Evolutionary conservation across 306 rosid species (phyloP).

Genomic region (Vigna nakashimae): DNA sequence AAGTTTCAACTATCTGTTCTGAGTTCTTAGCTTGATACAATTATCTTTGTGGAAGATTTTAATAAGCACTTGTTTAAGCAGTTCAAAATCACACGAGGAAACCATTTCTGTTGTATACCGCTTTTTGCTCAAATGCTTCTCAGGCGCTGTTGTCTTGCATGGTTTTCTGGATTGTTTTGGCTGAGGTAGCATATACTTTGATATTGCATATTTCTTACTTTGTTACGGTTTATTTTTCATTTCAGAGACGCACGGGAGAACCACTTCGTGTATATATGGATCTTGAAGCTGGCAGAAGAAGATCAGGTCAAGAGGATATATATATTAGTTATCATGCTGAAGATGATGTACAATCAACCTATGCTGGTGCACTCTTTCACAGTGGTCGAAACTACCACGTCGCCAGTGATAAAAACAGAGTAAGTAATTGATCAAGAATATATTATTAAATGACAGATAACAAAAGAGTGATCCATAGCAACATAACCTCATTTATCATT

Average conservation of each 20-base stretch:
- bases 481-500: slow-evolving; percentile 31
- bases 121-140: background rate
- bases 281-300: slow-evolving; percentile 85
- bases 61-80: background rate
- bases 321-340: slow-evolving; percentile 84
- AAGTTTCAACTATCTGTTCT: background rate
- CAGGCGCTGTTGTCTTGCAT: slow-evolving; percentile 16
- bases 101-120: background rate
- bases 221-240: slow-evolving; percentile 27
- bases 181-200: background rate
- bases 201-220: slow-evolving; percentile 33
- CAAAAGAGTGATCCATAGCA: background rate
- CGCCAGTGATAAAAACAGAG: slow-evolving; percentile 65
- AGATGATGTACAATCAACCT: slow-evolving; percentile 90
- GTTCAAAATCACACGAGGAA: slow-evolving; percentile 20
- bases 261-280: slow-evolving; percentile 91
- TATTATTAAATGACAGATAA: background rate
- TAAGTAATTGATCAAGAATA: slow-evolving; percentile 43
- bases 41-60: slow-evolving; percentile 12
- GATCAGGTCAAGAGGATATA: slow-evolving; percentile 82
- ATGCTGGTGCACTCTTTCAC: slow-evolving; percentile 93
- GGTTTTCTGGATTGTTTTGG: slow-evolving; percentile 23
- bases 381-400: slow-evolving; percentile 79
- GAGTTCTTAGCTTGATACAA: slow-evolving; percentile 18
- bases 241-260: slow-evolving; percentile 73